Percentiles rank a stretch among this genome's conserved stretches.
These are phyloP conservation scores for Xylariaceae sp. DNA, from an alignment of 2,329 filamentous ascomycete genomes.

Conservation along the genomic window DNA sequence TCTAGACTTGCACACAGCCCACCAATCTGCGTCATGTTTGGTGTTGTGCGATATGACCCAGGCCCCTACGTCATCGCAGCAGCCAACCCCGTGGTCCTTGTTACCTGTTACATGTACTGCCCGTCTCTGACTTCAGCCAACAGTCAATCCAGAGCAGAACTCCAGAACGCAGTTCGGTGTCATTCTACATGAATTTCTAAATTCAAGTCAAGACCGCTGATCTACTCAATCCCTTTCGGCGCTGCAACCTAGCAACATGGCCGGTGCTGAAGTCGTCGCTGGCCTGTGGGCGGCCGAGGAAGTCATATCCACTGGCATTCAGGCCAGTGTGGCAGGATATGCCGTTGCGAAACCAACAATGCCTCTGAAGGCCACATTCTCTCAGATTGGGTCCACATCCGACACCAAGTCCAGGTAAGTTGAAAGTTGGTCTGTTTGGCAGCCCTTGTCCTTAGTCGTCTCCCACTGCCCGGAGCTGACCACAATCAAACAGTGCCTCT, in stretches of 20 bases:
- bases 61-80: too few relatives aligned
- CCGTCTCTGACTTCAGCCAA: too few relatives aligned
- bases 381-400: slow-evolving; percentile 41
- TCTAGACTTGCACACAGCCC: too few relatives aligned
- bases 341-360: slow-evolving; percentile 51
- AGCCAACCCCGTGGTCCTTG: too few relatives aligned
- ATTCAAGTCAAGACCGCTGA: too few relatives aligned
- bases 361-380: slow-evolving; percentile 49
- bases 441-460: neutral
- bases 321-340: slow-evolving; percentile 39
- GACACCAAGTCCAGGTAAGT: slow-evolving; percentile 30
- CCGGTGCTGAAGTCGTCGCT: slow-evolving; percentile 33
- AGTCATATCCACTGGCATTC: slow-evolving; percentile 38
- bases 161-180: too few relatives aligned
- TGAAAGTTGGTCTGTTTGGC: neutral
- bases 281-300: slow-evolving; percentile 40
- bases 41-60: too few relatives aligned
- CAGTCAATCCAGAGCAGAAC: too few relatives aligned
- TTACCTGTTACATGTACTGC: too few relatives aligned
- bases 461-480: neutral
- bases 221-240: neutral
- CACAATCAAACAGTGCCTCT: slow-evolving; percentile 25
- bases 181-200: too few relatives aligned
- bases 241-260: slow-evolving; percentile 29
- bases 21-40: too few relatives aligned